Evolutionary conservation across 1,284 basidiomycete genomes (phyloP).

Genomic region (Phlebopus sp.): DNA sequence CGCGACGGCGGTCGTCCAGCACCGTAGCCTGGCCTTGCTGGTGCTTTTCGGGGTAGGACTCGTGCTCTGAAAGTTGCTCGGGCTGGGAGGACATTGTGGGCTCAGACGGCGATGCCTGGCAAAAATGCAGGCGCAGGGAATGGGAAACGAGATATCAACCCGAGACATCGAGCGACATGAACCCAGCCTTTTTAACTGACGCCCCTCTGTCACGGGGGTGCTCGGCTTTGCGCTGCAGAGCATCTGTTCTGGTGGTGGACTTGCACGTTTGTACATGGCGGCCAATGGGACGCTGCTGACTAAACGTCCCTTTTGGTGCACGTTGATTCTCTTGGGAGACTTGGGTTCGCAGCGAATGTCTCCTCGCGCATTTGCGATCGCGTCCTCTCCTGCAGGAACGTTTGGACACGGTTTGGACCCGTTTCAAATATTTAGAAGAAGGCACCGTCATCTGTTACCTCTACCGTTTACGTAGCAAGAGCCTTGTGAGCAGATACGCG

Average conservation of each 20-base stretch:
- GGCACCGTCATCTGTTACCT: no score
- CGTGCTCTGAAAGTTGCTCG: conserved; percentile 30
- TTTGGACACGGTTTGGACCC: no score
- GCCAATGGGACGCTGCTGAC: conserved; percentile 2
- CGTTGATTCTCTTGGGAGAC: neutral
- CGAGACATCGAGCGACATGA: neutral
- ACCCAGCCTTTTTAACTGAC: neutral
- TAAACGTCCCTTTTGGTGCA: conserved; percentile 4
- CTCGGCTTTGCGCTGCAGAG: neutral
- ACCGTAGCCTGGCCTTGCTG: conserved; percentile 5
- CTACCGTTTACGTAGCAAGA: no score
- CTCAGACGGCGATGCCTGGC: neutral
- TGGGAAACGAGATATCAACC: neutral
- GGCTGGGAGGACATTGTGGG: conserved; percentile 15
- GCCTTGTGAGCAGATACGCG: no score
- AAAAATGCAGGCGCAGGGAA: neutral
- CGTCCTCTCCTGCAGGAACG: no score
- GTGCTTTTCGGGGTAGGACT: conserved; percentile 28
- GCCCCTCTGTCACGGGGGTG: neutral
- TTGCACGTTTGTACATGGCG: neutral
- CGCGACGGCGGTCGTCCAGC: conserved; percentile 55
- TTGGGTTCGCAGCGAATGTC: no score
- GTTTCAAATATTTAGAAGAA: no score
- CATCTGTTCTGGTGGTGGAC: neutral
- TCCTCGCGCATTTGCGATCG: no score